phyloP scores from a whole-genome alignment of 192 early-diverging fungal species.

The Chytriomyces sp. region DNA sequence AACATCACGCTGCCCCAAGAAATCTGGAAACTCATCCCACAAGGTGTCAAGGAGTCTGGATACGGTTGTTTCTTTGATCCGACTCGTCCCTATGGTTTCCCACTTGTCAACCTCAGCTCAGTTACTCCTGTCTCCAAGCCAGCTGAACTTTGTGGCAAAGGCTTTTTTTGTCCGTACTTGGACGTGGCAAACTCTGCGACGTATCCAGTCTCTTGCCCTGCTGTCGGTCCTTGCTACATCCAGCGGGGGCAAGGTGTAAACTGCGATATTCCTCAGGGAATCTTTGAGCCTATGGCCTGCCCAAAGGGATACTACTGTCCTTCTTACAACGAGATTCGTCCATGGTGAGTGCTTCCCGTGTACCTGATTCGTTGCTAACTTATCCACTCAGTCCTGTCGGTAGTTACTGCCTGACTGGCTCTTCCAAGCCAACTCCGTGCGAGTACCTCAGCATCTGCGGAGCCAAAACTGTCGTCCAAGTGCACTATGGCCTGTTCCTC shows the following conservation, averaged over 20 bases:
- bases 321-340: constrained; percentile 19
- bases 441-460: constrained; percentile 35
- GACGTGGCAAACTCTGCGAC: constrained; percentile 21
- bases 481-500: constrained; percentile 30
- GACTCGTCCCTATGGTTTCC: neutral
- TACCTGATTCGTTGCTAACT: neutral
- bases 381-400: constrained; percentile 4
- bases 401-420: constrained; percentile 11
- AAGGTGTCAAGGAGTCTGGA: neutral
- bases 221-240: constrained; percentile 1
- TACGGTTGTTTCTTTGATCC: constrained; percentile 21
- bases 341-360: constrained; percentile 37
- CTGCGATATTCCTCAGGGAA: constrained; percentile 33
- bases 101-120: neutral
- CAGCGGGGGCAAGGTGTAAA: neutral
- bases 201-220: constrained; percentile 29
- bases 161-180: constrained; percentile 37
- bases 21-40: neutral
- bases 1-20: neutral
- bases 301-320: constrained; percentile 48
- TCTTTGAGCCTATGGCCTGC: constrained; percentile 46
- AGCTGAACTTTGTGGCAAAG: constrained; percentile 1
- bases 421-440: constrained; percentile 24
- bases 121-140: neutral
- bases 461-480: constrained; percentile 21